A percentile compares a stretch with the other conserved stretches of the same genome.
Evolutionary conservation across 2,329 filamentous ascomycete species (phyloP).

Genomic region (Thelonectria rubi): DNA sequence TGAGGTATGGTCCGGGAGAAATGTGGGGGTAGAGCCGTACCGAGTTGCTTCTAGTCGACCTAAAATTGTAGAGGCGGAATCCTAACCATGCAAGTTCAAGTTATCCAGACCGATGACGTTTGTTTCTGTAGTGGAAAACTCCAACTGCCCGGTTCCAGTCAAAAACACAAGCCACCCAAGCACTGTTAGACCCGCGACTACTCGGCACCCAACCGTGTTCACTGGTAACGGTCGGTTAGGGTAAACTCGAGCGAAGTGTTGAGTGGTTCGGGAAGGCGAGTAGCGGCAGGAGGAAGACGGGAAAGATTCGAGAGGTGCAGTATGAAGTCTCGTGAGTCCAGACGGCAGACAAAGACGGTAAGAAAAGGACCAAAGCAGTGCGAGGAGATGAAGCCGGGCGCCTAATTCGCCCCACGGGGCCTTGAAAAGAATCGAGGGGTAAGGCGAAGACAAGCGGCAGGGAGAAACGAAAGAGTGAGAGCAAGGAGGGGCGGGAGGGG

Average conservation of each 20-base stretch:
- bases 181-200: constrained; percentile 25
- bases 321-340: constrained; percentile 5
- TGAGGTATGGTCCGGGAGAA: neutral
- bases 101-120: constrained; percentile 8
- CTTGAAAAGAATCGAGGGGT: constrained; percentile 16
- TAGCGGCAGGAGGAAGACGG: neutral
- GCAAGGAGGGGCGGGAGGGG: constrained; percentile 17
- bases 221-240: constrained; percentile 24
- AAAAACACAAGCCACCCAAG: constrained; percentile 28
- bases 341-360: constrained; percentile 13
- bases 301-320: neutral
- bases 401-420: constrained; percentile 19
- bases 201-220: constrained; percentile 17
- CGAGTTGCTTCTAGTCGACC: constrained; percentile 3
- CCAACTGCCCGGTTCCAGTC: constrained; percentile 20
- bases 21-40: constrained; percentile 5
- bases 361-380: constrained; percentile 14
- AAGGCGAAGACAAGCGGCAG: constrained; percentile 10
- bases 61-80: neutral
- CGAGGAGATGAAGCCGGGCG: constrained; percentile 14
- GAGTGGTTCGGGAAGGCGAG: constrained; percentile 3
- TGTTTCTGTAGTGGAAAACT: constrained; percentile 9
- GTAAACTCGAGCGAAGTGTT: constrained; percentile 17
- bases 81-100: constrained; percentile 10
- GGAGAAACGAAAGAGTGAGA: constrained; percentile 23